These are phyloP conservation scores for Trichosanthes truncata DNA, from an alignment of 306 rosid species.

Conservation along the genomic window DNA sequence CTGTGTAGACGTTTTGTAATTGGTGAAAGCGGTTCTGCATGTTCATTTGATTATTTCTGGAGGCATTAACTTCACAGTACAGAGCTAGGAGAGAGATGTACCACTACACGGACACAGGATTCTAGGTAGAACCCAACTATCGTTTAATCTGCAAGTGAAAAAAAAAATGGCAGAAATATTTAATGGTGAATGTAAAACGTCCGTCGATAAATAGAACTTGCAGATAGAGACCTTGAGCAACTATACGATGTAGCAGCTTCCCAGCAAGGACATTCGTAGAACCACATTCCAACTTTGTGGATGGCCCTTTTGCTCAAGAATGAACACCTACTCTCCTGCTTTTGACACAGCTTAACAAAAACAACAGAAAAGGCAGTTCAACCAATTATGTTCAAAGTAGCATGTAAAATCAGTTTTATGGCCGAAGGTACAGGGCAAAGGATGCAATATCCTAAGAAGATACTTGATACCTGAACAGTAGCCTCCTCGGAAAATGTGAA, in stretches of 20 bases:
- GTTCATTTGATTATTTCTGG: constrained; percentile 14
- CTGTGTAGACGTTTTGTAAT: constrained; percentile 33
- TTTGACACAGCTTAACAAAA: constrained; percentile 45
- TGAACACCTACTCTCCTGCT: constrained; percentile 63
- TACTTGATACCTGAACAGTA: constrained; percentile 43
- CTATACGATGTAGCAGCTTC: constrained; percentile 33
- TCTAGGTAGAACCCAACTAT: constrained; percentile 58
- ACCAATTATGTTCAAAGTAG: neutral
- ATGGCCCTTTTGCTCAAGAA: constrained; percentile 56
- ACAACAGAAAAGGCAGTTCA: constrained; percentile 11
- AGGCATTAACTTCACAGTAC: constrained; percentile 7
- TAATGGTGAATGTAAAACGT: neutral
- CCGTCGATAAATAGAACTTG: neutral
- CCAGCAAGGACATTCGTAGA: constrained; percentile 62
- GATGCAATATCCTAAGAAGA: neutral
- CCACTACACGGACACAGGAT: constrained; percentile 62
- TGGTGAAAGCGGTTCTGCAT: constrained; percentile 46
- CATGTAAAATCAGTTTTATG: neutral
- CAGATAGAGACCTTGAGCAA: constrained; percentile 36
- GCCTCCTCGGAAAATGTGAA: constrained; percentile 65
- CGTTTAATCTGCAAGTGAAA: constrained; percentile 35
- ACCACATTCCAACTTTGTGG: constrained; percentile 79
- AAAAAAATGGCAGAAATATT: neutral
- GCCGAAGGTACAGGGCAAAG: neutral
- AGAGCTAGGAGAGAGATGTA: constrained; percentile 25